Evolutionary conservation across 176 grass and related monocot species (phyloP).

Genomic region (Paspalum vaginatum): DNA sequence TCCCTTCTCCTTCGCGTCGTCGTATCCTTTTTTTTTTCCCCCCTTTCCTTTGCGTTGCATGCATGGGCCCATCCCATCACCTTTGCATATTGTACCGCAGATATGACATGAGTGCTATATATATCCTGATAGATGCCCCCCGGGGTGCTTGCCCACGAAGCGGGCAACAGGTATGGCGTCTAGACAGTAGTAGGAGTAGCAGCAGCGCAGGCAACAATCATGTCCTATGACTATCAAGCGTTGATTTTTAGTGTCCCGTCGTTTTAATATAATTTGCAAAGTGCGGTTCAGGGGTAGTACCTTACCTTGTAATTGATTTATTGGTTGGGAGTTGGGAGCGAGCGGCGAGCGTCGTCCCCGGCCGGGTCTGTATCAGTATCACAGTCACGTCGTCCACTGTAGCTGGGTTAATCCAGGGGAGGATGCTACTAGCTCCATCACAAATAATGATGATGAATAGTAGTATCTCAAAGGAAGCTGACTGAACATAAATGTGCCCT

Average conservation of each 20-base stretch:
- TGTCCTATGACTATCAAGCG: neutral
- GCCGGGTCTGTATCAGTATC: no score
- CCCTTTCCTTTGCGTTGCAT: neutral
- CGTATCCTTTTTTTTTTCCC: no score
- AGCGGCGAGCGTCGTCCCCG: no score
- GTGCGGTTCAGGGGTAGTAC: neutral
- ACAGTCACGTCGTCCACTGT: neutral
- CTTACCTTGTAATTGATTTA: neutral
- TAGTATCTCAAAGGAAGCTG: neutral
- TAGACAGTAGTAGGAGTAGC: no score
- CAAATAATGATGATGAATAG: neutral
- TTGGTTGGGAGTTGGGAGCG: neutral
- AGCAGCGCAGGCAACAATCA: neutral
- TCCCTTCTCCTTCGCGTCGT: neutral
- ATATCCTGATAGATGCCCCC: neutral
- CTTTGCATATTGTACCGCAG: neutral
- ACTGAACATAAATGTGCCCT: neutral
- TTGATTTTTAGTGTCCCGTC: neutral
- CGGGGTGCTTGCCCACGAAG: slow-evolving; percentile 9
- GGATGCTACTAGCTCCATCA: neutral
- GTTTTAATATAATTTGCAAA: no score
- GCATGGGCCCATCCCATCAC: slow-evolving; percentile 40
- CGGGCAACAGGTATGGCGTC: neutral
- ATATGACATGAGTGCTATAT: slow-evolving; percentile 23
- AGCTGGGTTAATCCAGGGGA: neutral